Conservation (phyloP, 148 eudicot genomes). For the Chenopodium quinoa region DNA sequence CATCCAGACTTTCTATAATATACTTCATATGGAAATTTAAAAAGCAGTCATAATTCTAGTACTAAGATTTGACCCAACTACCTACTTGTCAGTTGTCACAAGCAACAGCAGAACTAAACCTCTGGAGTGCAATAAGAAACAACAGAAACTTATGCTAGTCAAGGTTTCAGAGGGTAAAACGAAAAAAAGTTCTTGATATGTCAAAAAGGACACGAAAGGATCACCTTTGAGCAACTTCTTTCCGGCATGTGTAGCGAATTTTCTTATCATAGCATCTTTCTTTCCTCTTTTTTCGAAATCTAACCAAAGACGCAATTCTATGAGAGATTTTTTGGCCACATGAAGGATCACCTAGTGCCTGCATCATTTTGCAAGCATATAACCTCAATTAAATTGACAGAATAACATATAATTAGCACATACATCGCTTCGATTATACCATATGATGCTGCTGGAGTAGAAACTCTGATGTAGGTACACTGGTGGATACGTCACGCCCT, state of each 20-base stretch:
- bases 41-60: not conserved
- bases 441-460: conserved; percentile 33
- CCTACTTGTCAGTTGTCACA: not conserved
- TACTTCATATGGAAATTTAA: not conserved
- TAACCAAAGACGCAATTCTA: conserved; percentile 31
- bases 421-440: conserved; percentile 25
- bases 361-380: conserved; percentile 13
- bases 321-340: conserved; percentile 29
- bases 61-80: not conserved
- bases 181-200: not conserved
- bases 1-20: not conserved
- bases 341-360: conserved; percentile 31
- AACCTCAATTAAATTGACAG: not conserved
- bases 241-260: conserved; percentile 34
- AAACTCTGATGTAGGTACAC: conserved; percentile 39
- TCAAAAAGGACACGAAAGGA: not conserved
- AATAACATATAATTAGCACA: not conserved
- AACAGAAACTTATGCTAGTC: not conserved
- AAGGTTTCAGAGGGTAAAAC: not conserved
- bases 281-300: conserved; percentile 39
- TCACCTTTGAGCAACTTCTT: conserved; percentile 44
- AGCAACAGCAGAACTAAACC: not conserved
- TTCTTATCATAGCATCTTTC: conserved; percentile 40
- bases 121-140: not conserved
- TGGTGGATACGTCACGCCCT: conserved; percentile 45